Evolutionary conservation across 768 basidiomycete genomes (phyloP).

Genomic region (Lentinus tigrinus): DNA sequence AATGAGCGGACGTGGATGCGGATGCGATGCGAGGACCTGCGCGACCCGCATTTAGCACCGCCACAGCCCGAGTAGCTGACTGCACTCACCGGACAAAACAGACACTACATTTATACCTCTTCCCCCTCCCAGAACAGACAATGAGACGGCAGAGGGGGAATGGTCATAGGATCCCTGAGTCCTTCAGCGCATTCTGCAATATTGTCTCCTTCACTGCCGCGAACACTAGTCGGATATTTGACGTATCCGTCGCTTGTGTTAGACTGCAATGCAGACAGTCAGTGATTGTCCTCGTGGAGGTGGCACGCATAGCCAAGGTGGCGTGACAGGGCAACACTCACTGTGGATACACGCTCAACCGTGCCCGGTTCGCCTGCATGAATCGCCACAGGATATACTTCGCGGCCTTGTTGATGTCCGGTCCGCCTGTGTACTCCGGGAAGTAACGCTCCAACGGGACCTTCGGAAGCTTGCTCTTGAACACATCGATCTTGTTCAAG

Average conservation of each 20-base stretch:
- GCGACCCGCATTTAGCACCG: not conserved
- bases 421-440: slow-evolving; percentile 85
- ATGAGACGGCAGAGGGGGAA: not conserved
- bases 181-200: slow-evolving; percentile 81
- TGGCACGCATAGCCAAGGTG: not conserved
- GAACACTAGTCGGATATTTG: slow-evolving; percentile 79
- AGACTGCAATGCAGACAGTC: slow-evolving; percentile 43
- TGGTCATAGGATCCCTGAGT: slow-evolving; percentile 68
- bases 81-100: slow-evolving; percentile 3
- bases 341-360: slow-evolving; percentile 91
- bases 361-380: slow-evolving; percentile 85
- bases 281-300: not conserved
- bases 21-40: slow-evolving; percentile 7
- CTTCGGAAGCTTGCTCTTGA: slow-evolving; percentile 72
- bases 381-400: slow-evolving; percentile 95
- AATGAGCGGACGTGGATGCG: slow-evolving; percentile 5
- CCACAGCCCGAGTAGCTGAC: not conserved
- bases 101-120: not conserved
- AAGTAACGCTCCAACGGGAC: slow-evolving; percentile 74
- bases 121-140: not conserved
- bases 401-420: slow-evolving; percentile 91
- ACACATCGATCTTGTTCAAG: slow-evolving; percentile 73
- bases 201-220: slow-evolving; percentile 94
- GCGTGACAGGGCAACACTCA: slow-evolving; percentile 26
- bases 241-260: slow-evolving; percentile 88